phyloP scores from a whole-genome alignment of 805 yeast genomes.

The Wickerhamomyces rabaulensis region DNA sequence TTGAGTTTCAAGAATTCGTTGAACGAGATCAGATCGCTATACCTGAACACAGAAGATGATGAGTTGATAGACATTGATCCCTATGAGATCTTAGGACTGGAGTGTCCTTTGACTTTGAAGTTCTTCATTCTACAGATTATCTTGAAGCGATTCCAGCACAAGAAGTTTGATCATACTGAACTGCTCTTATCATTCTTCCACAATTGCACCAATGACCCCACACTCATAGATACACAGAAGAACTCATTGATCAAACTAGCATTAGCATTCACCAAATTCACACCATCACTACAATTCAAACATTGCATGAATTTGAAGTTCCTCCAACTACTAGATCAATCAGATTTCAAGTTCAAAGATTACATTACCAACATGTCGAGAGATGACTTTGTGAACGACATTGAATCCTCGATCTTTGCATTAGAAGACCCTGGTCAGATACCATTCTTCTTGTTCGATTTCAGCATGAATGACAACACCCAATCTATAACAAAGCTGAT shows the following conservation, averaged over 20 bases:
- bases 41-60: background rate
- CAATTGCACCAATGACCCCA: background rate
- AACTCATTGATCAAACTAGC: constrained; percentile 12
- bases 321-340: constrained; percentile 10
- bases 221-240: constrained; percentile 10
- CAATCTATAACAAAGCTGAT: constrained; percentile 5
- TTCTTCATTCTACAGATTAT: constrained; percentile 18
- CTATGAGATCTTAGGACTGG: background rate
- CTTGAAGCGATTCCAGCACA: constrained; percentile 17
- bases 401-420: constrained; percentile 3
- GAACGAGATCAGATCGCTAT: constrained; percentile 3
- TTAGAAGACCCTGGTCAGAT: constrained; percentile 3
- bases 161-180: constrained; percentile 4
- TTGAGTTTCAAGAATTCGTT: constrained; percentile 4
- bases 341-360: constrained; percentile 13
- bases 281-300: constrained; percentile 15
- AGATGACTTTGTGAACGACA: constrained; percentile 5
- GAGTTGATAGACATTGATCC: constrained; percentile 4
- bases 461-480: constrained; percentile 6
- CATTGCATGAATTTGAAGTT: constrained; percentile 20
- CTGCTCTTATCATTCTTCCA: constrained; percentile 10
- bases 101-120: constrained; percentile 8
- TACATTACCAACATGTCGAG: constrained; percentile 15
- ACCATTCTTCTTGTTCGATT: constrained; percentile 14
- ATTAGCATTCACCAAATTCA: constrained; percentile 14